phyloP scores from a whole-genome alignment of 2,329 filamentous ascomycete genomes.

The Pestalotiopsis sp. region DNA sequence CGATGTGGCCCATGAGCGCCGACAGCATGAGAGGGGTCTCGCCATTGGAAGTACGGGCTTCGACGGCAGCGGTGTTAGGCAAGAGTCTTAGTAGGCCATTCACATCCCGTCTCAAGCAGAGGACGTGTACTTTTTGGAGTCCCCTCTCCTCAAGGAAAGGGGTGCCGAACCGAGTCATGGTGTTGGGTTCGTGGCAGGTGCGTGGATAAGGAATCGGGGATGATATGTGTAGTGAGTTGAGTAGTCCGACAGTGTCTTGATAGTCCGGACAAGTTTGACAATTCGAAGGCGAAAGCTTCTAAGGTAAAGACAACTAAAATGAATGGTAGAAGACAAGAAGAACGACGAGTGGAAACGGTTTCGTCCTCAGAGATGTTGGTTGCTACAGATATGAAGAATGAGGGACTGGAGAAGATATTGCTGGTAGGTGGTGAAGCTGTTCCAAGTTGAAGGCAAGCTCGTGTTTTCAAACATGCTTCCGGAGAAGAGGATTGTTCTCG shows the following conservation, averaged over 20 bases:
- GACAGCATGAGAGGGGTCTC: conserved; percentile 8
- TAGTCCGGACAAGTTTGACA: not conserved
- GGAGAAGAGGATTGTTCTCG: too few species aligned
- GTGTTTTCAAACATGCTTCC: too few species aligned
- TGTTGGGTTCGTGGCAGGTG: not conserved
- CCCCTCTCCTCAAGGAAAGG: not conserved
- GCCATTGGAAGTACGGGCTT: not conserved
- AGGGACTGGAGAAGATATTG: too few species aligned
- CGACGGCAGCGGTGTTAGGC: not conserved
- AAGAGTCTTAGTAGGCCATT: not conserved
- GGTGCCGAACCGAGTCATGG: not conserved
- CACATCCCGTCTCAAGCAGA: not conserved
- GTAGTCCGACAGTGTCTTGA: not conserved
- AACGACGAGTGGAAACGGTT: too few species aligned
- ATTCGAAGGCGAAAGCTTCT: too few species aligned
- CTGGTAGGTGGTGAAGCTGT: too few species aligned
- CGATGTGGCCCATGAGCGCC: conserved; percentile 4
- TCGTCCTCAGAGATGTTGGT: too few species aligned
- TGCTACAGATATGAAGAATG: too few species aligned
- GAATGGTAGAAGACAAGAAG: too few species aligned
- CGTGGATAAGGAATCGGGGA: too few species aligned
- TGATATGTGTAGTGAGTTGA: not conserved
- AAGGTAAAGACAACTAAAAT: too few species aligned
- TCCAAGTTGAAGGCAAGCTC: too few species aligned
- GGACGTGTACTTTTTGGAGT: conserved; percentile 6